A percentile compares a stretch with the other conserved stretches of the same genome.
Evolutionary conservation across 2,329 filamentous ascomycete species (phyloP).

Genomic region (Cadophora sp.): DNA sequence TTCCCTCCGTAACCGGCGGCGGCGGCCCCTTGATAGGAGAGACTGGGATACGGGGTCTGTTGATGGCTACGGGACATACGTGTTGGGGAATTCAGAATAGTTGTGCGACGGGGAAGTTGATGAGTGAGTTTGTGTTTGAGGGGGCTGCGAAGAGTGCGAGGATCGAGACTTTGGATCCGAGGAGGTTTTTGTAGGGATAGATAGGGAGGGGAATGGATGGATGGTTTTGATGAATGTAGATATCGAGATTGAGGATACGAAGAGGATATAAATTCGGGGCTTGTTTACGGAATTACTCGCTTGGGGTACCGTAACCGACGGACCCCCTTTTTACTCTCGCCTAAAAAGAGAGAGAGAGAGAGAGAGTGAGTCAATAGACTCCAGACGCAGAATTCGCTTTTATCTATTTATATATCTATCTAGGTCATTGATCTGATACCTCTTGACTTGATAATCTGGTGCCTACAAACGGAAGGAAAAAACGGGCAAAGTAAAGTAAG

Average conservation of each 20-base stretch:
- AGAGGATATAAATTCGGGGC: too few relatives aligned
- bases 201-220: too few relatives aligned
- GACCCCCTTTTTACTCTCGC: neutral
- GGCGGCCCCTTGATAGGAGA: conserved; percentile 79
- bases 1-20: conserved; percentile 63
- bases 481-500: too few relatives aligned
- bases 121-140: conserved; percentile 81
- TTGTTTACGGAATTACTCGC: neutral
- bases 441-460: too few relatives aligned
- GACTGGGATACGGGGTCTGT: conserved; percentile 75
- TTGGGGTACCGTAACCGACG: neutral
- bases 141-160: conserved; percentile 72
- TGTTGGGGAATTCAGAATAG: conserved; percentile 99
- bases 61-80: conserved; percentile 88
- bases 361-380: too few relatives aligned
- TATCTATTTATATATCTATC: neutral
- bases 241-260: too few relatives aligned
- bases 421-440: too few relatives aligned
- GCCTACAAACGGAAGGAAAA: too few relatives aligned
- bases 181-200: conserved; percentile 52
- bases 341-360: neutral
- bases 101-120: conserved; percentile 82
- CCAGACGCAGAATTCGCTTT: neutral
- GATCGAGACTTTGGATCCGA: conserved; percentile 71
- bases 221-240: too few relatives aligned